Base-by-base conservation (phyloP, 2,329 filamentous ascomycete species). In the Fusarium ramigenum region DNA sequence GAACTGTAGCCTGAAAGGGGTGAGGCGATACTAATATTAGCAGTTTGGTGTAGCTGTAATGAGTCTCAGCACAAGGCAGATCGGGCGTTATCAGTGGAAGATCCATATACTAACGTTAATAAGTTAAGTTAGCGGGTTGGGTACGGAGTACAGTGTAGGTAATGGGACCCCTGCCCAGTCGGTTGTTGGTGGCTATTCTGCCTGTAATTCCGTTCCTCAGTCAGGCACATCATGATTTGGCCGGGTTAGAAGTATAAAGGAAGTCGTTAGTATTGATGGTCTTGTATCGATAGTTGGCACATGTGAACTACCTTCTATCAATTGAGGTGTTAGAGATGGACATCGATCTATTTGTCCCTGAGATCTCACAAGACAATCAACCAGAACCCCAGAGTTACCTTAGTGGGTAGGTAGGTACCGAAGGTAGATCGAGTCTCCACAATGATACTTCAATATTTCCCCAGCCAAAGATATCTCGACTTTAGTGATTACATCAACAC, bases 401-500 rank as follows among this genome's bases (percentile, higher is more conserved):
- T 36, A 28, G 28, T 6, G 7, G 7, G 34, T 37, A 19, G 49
- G 32, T 37, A 37, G n/a, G 12, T 50, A 34, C 21, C 32, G 8
- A 52, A 52, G 32, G n/a, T 52, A 25, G 32, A 36, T 37, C n/a
- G 15, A 42, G 72, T 63, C 62, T 54, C 70, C 73, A 75, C 73
- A 60, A 49, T 49, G 32, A 36, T 42, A 57, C 28, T 37, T 60
- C 49, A 56, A 60, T 42, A 36, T 70, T 60, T 63, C 56, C 19
- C 34, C 34, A 58, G 46, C 46, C 50, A n/a, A 42, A 44, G 37
- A 47, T 36, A 53, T 53, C 44, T 39, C 49, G 46, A 47, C 53
- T 50, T 60, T 21, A 23, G 18, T 49, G 40, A 12, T 39, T 53
- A 70, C 66, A 73, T 63, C 46, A 75, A 42, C 62, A 54, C 37